These are phyloP conservation scores for Myriangium duriaei DNA, from an alignment of 2,329 filamentous ascomycete genomes.

Conservation along the genomic window DNA sequence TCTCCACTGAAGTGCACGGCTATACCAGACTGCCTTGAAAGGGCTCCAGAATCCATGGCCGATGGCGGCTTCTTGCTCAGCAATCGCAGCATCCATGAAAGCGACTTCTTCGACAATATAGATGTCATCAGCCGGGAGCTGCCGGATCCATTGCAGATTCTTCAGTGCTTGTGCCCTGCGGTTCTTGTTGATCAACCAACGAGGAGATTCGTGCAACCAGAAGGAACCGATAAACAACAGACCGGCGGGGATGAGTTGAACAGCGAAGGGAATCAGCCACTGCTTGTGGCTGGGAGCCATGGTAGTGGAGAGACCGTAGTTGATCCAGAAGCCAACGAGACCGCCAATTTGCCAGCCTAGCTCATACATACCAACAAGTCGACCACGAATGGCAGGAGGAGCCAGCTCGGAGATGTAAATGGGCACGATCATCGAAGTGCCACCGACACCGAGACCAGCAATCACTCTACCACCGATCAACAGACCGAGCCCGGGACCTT, in stretches of 20 bases:
- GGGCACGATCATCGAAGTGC: slow-evolving; percentile 42
- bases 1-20: slow-evolving; percentile 51
- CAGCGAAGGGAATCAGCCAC: slow-evolving; percentile 41
- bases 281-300: slow-evolving; percentile 31
- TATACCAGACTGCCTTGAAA: slow-evolving; percentile 44
- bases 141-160: slow-evolving; percentile 50
- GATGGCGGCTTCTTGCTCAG: slow-evolving; percentile 49
- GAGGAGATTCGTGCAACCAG: slow-evolving; percentile 33
- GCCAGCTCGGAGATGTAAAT: slow-evolving; percentile 49
- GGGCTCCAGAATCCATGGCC: slow-evolving; percentile 66
- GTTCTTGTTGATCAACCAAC: slow-evolving; percentile 33
- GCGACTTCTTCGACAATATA: slow-evolving; percentile 65
- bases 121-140: slow-evolving; percentile 42
- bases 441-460: slow-evolving; percentile 45
- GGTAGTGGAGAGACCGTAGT: slow-evolving; percentile 32
- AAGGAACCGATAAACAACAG: slow-evolving; percentile 37
- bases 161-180: slow-evolving; percentile 28
- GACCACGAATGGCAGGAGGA: slow-evolving; percentile 45
- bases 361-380: slow-evolving; percentile 47
- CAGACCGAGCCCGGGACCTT: slow-evolving; percentile 48
- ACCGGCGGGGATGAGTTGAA: slow-evolving; percentile 56
- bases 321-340: slow-evolving; percentile 40
- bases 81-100: slow-evolving; percentile 57
- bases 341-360: slow-evolving; percentile 43
- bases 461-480: slow-evolving; percentile 46